Evolutionary conservation across 2,329 filamentous ascomycete genomes (phyloP).

Genomic region (Dendrostoma leiphaemia): DNA sequence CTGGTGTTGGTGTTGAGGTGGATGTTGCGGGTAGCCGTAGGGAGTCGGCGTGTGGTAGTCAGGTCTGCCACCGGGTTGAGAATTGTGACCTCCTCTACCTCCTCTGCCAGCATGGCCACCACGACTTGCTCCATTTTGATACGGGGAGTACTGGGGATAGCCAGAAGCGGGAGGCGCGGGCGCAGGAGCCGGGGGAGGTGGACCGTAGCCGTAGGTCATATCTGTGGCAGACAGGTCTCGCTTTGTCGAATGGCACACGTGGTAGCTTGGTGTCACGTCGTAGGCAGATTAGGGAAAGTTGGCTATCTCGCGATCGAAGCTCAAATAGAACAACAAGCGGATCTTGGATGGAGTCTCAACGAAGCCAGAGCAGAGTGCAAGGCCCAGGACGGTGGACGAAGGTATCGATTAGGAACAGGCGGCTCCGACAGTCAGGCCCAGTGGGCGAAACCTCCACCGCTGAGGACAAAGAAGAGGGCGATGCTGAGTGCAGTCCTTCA

Average conservation of each 20-base stretch:
- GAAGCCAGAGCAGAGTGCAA: neutral
- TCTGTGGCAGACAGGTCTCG: constrained; percentile 1
- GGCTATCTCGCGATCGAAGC: too few species aligned
- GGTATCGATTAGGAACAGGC: too few species aligned
- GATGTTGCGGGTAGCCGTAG: constrained; percentile 44
- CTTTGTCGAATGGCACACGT: neutral
- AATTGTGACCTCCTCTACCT: constrained; percentile 39
- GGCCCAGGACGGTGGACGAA: too few species aligned
- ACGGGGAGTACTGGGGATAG: constrained; percentile 39
- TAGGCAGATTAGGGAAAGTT: neutral
- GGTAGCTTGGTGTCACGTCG: neutral
- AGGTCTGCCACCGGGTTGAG: constrained; percentile 32
- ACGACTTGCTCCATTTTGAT: constrained; percentile 35
- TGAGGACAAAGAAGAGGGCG: neutral
- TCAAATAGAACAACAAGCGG: neutral
- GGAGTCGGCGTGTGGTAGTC: constrained; percentile 40
- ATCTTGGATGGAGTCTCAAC: neutral
- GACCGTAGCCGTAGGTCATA: constrained; percentile 57
- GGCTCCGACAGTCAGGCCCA: too few species aligned
- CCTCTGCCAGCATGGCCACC: constrained; percentile 35
- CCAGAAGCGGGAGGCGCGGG: constrained; percentile 26
- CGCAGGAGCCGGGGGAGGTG: constrained; percentile 47
- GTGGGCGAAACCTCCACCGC: neutral
- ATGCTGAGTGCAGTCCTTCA: neutral
- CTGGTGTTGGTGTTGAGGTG: constrained; percentile 28